A percentile compares a stretch with the other conserved stretches of the same genome.
Evolutionary conservation across 331 rosid species (phyloP).

Genomic region (Prunus yedoensis): DNA sequence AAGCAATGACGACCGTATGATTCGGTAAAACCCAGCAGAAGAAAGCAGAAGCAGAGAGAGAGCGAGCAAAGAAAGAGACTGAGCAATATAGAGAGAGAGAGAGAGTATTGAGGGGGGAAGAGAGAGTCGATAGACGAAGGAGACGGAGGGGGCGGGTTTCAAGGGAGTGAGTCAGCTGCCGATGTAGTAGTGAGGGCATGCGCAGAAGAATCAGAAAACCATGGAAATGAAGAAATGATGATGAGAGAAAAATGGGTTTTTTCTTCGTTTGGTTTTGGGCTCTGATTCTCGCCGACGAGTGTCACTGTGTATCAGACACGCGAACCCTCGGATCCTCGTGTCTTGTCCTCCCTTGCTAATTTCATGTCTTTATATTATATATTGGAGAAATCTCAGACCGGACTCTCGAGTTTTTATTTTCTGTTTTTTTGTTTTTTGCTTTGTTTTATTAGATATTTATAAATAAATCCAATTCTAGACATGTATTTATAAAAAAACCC

Average conservation of each 20-base stretch:
- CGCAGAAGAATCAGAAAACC: neutral
- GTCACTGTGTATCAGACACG: neutral
- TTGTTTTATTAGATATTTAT: no score
- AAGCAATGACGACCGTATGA: no score
- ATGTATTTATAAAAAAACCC: no score
- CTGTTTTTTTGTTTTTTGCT: neutral
- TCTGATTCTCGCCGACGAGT: slow-evolving; percentile 6
- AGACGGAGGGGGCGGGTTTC: slow-evolving; percentile 4
- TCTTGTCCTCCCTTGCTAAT: neutral
- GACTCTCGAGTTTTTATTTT: neutral
- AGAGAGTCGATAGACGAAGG: slow-evolving; percentile 23
- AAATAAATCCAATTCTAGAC: no score
- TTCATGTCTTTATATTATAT: neutral
- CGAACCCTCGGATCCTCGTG: neutral
- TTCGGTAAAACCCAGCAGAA: neutral
- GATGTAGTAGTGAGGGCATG: neutral
- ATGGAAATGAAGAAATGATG: neutral
- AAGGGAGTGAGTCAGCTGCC: neutral
- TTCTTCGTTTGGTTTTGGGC: neutral
- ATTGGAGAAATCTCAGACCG: neutral
- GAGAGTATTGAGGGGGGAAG: slow-evolving; percentile 24
- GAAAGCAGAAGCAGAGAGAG: slow-evolving; percentile 3
- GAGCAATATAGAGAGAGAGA: slow-evolving; percentile 6
- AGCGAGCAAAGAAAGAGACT: slow-evolving; percentile 13
- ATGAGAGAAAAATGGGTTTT: neutral